Evolutionary conservation across 495 filamentous ascomycete genomes (phyloP).

Genomic region (Ascodesmis nigricans): DNA sequence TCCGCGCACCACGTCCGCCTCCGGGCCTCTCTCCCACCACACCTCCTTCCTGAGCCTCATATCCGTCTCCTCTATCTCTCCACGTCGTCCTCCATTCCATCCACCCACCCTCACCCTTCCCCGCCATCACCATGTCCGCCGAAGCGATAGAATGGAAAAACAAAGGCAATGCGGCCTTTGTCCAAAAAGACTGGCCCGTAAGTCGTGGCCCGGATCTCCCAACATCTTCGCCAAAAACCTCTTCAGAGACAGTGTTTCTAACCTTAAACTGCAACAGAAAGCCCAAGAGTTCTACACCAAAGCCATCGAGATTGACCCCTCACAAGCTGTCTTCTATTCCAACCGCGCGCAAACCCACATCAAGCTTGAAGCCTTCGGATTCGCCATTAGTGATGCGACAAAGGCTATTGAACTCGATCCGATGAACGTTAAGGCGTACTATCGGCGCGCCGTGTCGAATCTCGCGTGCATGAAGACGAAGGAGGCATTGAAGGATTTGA

Average conservation of each 20-base stretch:
- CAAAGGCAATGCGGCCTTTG: conserved; percentile 85
- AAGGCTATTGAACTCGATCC: conserved; percentile 81
- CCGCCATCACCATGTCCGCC: conserved; percentile 19
- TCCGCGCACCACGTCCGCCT: too few species aligned
- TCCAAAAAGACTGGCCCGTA: conserved; percentile 56
- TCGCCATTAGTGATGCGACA: conserved; percentile 78
- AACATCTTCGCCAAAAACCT: too few species aligned
- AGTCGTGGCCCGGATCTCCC: conserved; percentile 1
- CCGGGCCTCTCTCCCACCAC: background rate
- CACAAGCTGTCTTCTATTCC: conserved; percentile 72
- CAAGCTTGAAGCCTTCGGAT: conserved; percentile 85
- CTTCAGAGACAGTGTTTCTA: too few species aligned
- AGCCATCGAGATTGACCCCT: conserved; percentile 68
- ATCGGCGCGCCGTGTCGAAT: conserved; percentile 74
- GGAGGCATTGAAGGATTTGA: conserved; percentile 82
- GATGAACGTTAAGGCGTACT: conserved; percentile 79
- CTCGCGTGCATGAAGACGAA: conserved; percentile 70
- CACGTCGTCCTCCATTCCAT: conserved; percentile 9
- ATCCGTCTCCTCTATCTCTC: conserved; percentile 8
- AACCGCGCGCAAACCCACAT: conserved; percentile 88
- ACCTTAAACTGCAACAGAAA: conserved; percentile 17
- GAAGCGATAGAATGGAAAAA: conserved; percentile 70
- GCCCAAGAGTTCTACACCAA: conserved; percentile 74
- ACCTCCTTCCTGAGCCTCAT: background rate
- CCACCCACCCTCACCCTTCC: too few species aligned